Evolutionary conservation across 495 filamentous ascomycete genomes (phyloP).

Genomic region (Penicillium silybi): DNA sequence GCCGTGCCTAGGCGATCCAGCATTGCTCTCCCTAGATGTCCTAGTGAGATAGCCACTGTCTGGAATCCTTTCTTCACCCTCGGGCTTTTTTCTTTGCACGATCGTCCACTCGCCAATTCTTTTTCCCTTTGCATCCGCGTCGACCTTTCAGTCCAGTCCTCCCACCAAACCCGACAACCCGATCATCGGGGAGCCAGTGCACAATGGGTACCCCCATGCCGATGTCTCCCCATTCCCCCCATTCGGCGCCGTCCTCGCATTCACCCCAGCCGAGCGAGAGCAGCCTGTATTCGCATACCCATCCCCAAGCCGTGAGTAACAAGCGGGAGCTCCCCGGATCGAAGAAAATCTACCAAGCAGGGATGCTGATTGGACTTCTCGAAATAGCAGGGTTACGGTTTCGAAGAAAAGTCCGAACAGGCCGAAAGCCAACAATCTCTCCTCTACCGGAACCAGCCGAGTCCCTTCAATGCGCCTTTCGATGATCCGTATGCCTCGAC

Average conservation of each 20-base stretch:
- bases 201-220: conserved; percentile 18
- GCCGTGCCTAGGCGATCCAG: conserved; percentile 9
- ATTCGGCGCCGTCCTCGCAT: conserved; percentile 18
- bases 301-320: neutral
- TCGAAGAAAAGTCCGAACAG: conserved; percentile 28
- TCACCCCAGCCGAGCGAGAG: conserved; percentile 22
- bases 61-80: neutral
- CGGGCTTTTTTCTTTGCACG: neutral
- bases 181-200: conserved; percentile 10
- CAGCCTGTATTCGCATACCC: conserved; percentile 16
- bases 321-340: neutral
- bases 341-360: neutral
- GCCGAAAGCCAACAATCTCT: conserved; percentile 24
- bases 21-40: conserved; percentile 11
- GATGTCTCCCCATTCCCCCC: conserved; percentile 23
- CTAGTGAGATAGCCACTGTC: conserved; percentile 1
- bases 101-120: neutral
- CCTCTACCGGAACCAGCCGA: conserved; percentile 46
- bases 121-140: neutral
- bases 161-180: neutral
- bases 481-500: conserved; percentile 70
- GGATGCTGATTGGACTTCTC: conserved; percentile 4
- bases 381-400: conserved; percentile 23
- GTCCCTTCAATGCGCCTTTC: conserved; percentile 57
- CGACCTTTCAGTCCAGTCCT: neutral